These are phyloP conservation scores for Cladosporium sp. DNA, from an alignment of 2,329 filamentous ascomycete genomes.

Conservation along the genomic window DNA sequence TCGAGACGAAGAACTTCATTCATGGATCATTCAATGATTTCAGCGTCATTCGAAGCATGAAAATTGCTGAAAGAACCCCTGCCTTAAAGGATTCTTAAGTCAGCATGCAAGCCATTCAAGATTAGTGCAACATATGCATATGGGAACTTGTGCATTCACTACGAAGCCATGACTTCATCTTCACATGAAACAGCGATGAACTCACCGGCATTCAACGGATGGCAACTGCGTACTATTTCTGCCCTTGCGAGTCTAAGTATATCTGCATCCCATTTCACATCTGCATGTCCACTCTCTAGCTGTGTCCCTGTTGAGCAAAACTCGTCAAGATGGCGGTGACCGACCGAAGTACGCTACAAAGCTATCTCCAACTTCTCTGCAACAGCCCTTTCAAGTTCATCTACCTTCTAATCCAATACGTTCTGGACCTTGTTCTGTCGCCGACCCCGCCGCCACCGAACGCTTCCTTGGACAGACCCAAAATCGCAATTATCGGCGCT, in stretches of 20 bases:
- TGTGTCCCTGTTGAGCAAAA: neutral
- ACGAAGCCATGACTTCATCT: neutral
- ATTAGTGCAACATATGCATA: too few relatives aligned
- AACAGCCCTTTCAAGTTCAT: conserved; percentile 52
- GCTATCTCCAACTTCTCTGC: conserved; percentile 26
- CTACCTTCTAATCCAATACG: conserved; percentile 62
- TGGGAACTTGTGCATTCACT: too few relatives aligned
- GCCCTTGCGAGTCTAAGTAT: neutral
- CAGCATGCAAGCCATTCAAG: too few relatives aligned
- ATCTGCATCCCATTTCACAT: neutral
- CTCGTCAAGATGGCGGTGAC: conserved; percentile 13
- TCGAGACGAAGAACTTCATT: too few relatives aligned
- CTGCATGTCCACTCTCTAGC: too few relatives aligned
- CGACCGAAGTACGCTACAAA: neutral
- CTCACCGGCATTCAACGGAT: neutral
- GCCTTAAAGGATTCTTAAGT: too few relatives aligned
- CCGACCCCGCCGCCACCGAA: conserved; percentile 63
- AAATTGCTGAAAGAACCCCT: too few relatives aligned
- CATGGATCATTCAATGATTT: too few relatives aligned
- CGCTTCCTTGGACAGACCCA: conserved; percentile 56
- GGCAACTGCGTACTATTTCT: neutral
- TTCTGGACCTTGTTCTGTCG: conserved; percentile 62
- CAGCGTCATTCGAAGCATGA: too few relatives aligned
- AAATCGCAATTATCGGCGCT: conserved; percentile 45
- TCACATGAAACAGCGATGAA: neutral